Evolutionary conservation across 1,284 basidiomycete genomes (phyloP).

Genomic region (Athelia sp.): DNA sequence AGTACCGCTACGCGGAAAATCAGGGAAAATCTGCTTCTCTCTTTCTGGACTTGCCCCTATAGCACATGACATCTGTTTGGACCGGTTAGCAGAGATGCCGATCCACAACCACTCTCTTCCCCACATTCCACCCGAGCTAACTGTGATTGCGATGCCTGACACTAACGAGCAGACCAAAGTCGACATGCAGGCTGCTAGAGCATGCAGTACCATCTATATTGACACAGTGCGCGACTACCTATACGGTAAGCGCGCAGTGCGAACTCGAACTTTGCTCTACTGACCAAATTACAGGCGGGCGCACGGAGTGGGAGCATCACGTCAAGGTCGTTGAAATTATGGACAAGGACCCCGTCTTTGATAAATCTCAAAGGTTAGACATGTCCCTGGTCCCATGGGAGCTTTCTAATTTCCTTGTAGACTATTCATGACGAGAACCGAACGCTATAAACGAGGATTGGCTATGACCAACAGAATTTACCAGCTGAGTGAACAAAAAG

Average conservation of each 20-base stretch:
- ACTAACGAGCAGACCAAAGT: constrained; percentile 38
- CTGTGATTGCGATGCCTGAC: constrained; percentile 19
- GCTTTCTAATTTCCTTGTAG: constrained; percentile 22
- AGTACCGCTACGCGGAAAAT: too few species aligned
- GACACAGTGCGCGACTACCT: constrained; percentile 39
- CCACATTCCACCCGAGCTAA: background rate
- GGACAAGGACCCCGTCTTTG: constrained; percentile 54
- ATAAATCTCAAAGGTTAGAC: constrained; percentile 52
- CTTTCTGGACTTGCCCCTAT: too few species aligned
- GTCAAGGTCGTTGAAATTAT: constrained; percentile 45
- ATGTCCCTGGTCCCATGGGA: background rate
- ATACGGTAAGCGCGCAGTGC: constrained; percentile 37
- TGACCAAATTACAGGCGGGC: constrained; percentile 34
- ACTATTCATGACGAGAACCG: constrained; percentile 45
- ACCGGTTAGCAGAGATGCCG: too few species aligned
- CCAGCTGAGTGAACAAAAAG: constrained; percentile 48
- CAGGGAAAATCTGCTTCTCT: too few species aligned
- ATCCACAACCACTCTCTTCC: too few species aligned
- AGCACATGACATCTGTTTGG: too few species aligned
- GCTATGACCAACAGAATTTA: constrained; percentile 49
- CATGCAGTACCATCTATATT: constrained; percentile 34
- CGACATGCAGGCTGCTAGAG: constrained; percentile 47
- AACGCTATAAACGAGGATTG: constrained; percentile 44
- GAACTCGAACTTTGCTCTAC: background rate
- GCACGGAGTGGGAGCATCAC: constrained; percentile 42